Percentiles rank a stretch among this genome's conserved stretches.
phyloP scores from a whole-genome alignment of 495 filamentous ascomycete species.

The Penicillium coffeae region DNA sequence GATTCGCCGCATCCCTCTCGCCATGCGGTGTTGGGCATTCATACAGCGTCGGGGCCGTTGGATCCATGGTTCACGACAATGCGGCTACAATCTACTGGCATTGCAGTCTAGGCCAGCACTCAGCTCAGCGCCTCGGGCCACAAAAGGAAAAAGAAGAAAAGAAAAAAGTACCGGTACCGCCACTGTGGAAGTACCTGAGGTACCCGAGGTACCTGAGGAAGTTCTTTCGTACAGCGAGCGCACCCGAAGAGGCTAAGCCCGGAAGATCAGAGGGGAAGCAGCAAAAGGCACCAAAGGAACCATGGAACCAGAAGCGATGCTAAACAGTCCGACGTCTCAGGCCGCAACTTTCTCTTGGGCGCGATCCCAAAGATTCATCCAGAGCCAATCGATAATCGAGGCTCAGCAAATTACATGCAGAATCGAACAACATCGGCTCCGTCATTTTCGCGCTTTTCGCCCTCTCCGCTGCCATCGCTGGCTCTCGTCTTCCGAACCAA shows the following conservation, averaged over 20 bases:
- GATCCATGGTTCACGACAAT: conserved; percentile 22
- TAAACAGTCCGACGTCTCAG: conserved; percentile 4
- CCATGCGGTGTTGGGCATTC: conserved; percentile 17
- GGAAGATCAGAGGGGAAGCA: conserved; percentile 2
- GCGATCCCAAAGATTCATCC: conserved; percentile 23
- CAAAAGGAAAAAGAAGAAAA: neutral
- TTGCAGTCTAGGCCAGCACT: no score
- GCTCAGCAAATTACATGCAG: neutral
- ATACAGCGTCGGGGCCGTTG: conserved; percentile 10
- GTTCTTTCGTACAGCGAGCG: no score
- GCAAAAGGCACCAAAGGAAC: neutral
- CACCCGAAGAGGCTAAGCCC: conserved; percentile 1
- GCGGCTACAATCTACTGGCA: conserved; percentile 15
- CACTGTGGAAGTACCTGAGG: conserved; percentile 1
- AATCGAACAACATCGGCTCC: no score
- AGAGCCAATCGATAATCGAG: conserved; percentile 22
- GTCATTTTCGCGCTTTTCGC: no score
- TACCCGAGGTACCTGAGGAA: no score
- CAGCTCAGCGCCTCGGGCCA: neutral
- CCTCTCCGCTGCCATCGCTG: no score
- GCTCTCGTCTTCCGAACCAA: no score
- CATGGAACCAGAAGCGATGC: neutral
- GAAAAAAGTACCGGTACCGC: neutral
- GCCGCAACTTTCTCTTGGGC: conserved; percentile 18
- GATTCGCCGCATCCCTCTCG: conserved; percentile 7